Conservation (phyloP, 495 filamentous ascomycete species). For the Tuber microsphaerosporum region DNA sequence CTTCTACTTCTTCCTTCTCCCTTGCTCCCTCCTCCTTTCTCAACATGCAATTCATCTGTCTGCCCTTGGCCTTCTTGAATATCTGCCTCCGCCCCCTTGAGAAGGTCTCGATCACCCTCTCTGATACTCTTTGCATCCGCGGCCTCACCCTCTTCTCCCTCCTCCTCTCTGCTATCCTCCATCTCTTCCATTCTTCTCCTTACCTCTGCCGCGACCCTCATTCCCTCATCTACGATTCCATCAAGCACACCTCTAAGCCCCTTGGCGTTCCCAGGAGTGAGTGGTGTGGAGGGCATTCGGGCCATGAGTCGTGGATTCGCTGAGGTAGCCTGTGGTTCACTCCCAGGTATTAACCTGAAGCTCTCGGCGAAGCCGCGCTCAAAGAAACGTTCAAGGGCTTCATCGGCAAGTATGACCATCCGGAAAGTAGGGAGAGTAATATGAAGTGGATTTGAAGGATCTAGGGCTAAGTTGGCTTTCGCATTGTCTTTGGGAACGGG, state of each 20-base stretch:
- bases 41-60: slow-evolving; percentile 21
- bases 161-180: slow-evolving; percentile 66
- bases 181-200: slow-evolving; percentile 87
- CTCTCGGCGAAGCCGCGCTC: slow-evolving; percentile 69
- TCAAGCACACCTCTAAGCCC: slow-evolving; percentile 87
- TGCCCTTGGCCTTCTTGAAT: slow-evolving; percentile 15
- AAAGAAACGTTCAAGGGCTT: slow-evolving; percentile 91
- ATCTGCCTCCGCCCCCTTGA: slow-evolving; percentile 68
- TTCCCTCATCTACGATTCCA: slow-evolving; percentile 93
- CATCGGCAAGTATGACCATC: slow-evolving; percentile 95
- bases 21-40: slow-evolving; percentile 16
- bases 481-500: slow-evolving; percentile 20
- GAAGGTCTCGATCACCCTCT: slow-evolving; percentile 54
- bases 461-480: slow-evolving; percentile 74
- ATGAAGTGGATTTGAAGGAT: slow-evolving; percentile 83
- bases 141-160: slow-evolving; percentile 67
- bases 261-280: slow-evolving; percentile 53
- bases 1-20: slow-evolving; percentile 22
- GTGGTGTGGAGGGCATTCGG: slow-evolving; percentile 45
- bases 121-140: slow-evolving; percentile 47
- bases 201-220: slow-evolving; percentile 88
- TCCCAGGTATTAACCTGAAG: slow-evolving; percentile 53
- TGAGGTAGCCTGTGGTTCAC: slow-evolving; percentile 32
- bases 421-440: slow-evolving; percentile 97
- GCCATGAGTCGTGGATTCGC: slow-evolving; percentile 41